Base-by-base conservation (phyloP, 345 rosid species). In the Toxicodendron radicans region DNA sequence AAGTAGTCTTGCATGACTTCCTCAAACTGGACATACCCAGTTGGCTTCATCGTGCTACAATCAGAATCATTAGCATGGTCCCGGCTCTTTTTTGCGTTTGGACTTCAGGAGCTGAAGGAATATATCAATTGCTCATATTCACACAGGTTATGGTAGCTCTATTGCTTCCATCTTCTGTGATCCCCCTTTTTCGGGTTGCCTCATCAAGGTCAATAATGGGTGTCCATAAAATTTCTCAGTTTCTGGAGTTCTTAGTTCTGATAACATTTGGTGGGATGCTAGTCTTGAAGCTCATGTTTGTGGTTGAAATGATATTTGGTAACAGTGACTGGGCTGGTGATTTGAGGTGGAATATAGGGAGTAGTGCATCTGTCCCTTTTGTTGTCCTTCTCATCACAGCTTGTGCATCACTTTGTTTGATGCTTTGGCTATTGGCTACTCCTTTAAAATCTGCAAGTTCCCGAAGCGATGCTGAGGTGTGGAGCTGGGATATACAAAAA, bases 41-140 rank as follows among this genome's bases (percentile, higher is more conserved):
- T 83, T 96, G 97, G 99, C 97, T 96, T 74, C 97, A 92, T 81
- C 91, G 86, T 68, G 94, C 87, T 70, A 88, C 97, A 46, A 84
- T 92, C 77, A 88, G 98, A 88, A 79, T 88, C 75, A 71, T 93
- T 53, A 92, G 97, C 48, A 88, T 92, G 71, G 83, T 92, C 67
- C 97, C 97, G n/a, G 93, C 95, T 57, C 89, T 92, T 62, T 93
- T 83, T 80, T 92, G 97, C 81, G 88, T 86, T 71, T 88, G 95
- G 93, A 90, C 92, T 79, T 80, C 94, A 10, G 99, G 98, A 79
- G 87, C 92, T 70, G 98, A 93, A 68, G 99, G 99, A 66, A 60
- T 87, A 81, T 96, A 90, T 73, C 97, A 92, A 81, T 80, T 93
- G 83, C 92, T 96, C 66, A 87, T 93, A 75, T 81, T 86, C 75